A percentile compares a stretch with the other conserved stretches of the same genome.
These are phyloP conservation scores for Pseudocercospora fuligena DNA, from an alignment of 2,329 filamentous ascomycete genomes.

Conservation along the genomic window DNA sequence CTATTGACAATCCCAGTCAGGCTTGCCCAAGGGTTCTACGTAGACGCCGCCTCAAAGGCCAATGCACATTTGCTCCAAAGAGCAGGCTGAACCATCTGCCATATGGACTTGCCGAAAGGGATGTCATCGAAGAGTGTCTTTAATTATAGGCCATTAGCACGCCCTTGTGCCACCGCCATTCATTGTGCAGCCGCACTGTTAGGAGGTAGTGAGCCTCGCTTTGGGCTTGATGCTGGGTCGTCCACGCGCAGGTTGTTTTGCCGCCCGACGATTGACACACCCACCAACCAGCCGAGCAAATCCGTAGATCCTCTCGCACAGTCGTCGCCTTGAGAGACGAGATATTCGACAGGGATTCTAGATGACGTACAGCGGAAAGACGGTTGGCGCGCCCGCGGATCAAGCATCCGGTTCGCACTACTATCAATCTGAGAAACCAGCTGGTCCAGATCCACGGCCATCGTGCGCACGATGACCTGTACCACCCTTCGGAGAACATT, in stretches of 20 bases:
- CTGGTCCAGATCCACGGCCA: conserved; percentile 16
- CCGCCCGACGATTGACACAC: conserved; percentile 9
- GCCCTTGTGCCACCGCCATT: conserved; percentile 11
- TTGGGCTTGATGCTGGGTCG: not conserved
- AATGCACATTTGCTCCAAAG: conserved; percentile 3
- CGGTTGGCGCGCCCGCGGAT: conserved; percentile 18
- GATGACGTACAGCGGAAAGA: conserved; percentile 19
- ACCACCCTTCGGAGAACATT: conserved; percentile 12
- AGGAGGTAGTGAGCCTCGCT: conserved; percentile 11
- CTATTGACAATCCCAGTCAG: conserved; percentile 13
- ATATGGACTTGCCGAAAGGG: conserved; percentile 13
- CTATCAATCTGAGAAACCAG: conserved; percentile 14
- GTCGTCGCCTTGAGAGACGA: conserved; percentile 2
- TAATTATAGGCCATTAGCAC: conserved; percentile 11
- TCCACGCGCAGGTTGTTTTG: not conserved
- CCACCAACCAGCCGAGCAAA: conserved; percentile 16
- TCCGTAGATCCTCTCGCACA: conserved; percentile 8
- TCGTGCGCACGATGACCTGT: not conserved
- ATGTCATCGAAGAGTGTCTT: conserved; percentile 4
- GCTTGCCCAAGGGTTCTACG: not conserved
- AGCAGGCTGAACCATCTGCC: not conserved
- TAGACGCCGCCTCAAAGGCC: not conserved
- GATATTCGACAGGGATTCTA: conserved; percentile 7
- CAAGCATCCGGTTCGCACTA: conserved; percentile 13
- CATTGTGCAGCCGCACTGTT: not conserved